phyloP scores from a whole-genome alignment of 2,329 filamentous ascomycete genomes.

The Pyrenochaeta sp. region DNA sequence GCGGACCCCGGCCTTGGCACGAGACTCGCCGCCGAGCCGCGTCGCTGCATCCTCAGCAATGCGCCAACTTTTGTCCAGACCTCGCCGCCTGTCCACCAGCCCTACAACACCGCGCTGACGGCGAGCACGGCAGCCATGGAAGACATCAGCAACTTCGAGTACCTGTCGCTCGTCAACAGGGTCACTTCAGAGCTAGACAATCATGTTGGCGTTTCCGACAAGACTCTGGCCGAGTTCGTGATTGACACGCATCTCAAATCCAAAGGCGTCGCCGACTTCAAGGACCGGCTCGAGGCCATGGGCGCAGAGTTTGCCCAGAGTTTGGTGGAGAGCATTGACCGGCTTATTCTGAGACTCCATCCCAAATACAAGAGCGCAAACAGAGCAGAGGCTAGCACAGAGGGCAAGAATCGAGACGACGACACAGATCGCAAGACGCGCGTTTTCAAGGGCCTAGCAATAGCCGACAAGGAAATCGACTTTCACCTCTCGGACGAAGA shows the following conservation, averaged over 20 bases:
- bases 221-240: slow-evolving; percentile 94
- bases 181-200: slow-evolving; percentile 95
- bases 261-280: slow-evolving; percentile 75
- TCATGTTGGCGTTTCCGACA: slow-evolving; percentile 89
- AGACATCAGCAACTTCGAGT: slow-evolving; percentile 88
- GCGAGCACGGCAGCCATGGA: slow-evolving; percentile 69
- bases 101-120: slow-evolving; percentile 8
- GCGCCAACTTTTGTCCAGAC: slow-evolving; percentile 8
- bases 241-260: slow-evolving; percentile 87
- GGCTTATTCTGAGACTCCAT: slow-evolving; percentile 86
- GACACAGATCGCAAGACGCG: slow-evolving; percentile 75
- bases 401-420: slow-evolving; percentile 59
- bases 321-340: slow-evolving; percentile 89
- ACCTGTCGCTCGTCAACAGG: slow-evolving; percentile 92
- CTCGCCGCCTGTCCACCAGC: not conserved
- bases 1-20: slow-evolving; percentile 20
- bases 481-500: slow-evolving; percentile 60
- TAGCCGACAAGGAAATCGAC: slow-evolving; percentile 76
- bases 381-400: slow-evolving; percentile 48
- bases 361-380: slow-evolving; percentile 75
- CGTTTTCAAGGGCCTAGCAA: slow-evolving; percentile 87
- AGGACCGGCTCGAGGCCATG: slow-evolving; percentile 74
- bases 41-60: not conserved
- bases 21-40: slow-evolving; percentile 18
- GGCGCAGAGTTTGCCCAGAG: slow-evolving; percentile 85